A percentile compares a stretch with the other conserved stretches of the same genome.
Conservation (phyloP, 345 rosid genomes). For the Brassica carinata region DNA sequence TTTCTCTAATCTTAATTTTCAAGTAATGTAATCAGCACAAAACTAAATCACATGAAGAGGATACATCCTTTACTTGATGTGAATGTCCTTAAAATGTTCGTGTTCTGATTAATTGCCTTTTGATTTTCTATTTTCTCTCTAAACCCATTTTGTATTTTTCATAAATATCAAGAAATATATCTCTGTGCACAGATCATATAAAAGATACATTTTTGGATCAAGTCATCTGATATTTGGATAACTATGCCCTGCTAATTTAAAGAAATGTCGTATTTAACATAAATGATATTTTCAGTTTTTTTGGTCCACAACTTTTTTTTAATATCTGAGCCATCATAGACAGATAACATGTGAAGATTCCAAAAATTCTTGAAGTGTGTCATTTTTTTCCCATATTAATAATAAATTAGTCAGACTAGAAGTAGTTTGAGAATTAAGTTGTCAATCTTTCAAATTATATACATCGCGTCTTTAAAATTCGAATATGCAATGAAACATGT, state of each 20-base stretch:
- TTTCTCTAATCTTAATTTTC: background rate
- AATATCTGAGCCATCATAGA: background rate
- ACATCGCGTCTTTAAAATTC: background rate
- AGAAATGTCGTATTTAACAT: background rate
- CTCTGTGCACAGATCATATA: background rate
- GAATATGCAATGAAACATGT: background rate
- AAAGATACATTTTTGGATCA: background rate
- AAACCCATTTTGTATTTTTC: background rate
- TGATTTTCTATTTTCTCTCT: background rate
- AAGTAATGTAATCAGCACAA: background rate
- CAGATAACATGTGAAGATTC: conserved; percentile 2
- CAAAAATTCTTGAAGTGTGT: background rate
- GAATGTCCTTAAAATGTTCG: background rate
- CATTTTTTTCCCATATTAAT: background rate
- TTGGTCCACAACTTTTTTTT: conserved; percentile 3
- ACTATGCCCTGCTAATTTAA: background rate
- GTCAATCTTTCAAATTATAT: conserved; percentile 1
- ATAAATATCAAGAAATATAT: background rate
- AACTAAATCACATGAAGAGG: background rate
- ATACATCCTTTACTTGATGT: background rate
- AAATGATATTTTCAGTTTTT: background rate
- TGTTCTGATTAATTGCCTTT: background rate
- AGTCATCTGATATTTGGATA: conserved; percentile 1
- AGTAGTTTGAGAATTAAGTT: conserved; percentile 8
- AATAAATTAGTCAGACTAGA: background rate